phyloP scores from a whole-genome alignment of 306 rosid species.

The Rosa multiflora region DNA sequence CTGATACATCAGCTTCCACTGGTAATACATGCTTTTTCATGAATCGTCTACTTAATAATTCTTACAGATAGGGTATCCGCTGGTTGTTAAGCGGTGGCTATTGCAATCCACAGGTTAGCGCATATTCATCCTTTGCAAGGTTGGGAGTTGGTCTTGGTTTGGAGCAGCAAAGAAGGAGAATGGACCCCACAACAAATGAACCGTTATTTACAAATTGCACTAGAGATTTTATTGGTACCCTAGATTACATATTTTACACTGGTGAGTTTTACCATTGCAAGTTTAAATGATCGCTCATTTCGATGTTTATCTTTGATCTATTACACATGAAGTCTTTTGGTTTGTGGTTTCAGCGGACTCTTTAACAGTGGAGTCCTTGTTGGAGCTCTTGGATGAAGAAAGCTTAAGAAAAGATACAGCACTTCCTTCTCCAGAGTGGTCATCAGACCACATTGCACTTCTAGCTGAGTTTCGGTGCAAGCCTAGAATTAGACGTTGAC shows the following conservation, averaged over 20 bases:
- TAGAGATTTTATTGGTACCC: conserved; percentile 91
- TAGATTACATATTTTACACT: conserved; percentile 97
- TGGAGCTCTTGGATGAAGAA: conserved; percentile 97
- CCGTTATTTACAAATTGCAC: conserved; percentile 90
- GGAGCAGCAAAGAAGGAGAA: conserved; percentile 79
- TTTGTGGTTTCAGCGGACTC: conserved; percentile 79
- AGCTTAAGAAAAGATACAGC: conserved; percentile 97
- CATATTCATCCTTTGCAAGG: conserved; percentile 87
- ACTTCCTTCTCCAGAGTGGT: conserved; percentile 99
- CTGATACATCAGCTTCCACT: conserved; percentile 88
- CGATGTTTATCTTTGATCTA: neutral
- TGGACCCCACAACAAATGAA: conserved; percentile 78
- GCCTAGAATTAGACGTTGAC: conserved; percentile 82
- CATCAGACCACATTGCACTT: conserved; percentile 97
- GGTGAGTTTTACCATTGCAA: conserved; percentile 45
- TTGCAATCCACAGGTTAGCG: conserved; percentile 68
- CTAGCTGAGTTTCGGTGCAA: conserved; percentile 93
- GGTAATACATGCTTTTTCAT: conserved; percentile 47
- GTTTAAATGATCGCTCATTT: conserved; percentile 10
- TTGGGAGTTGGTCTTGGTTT: conserved; percentile 56
- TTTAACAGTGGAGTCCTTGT: conserved; percentile 79
- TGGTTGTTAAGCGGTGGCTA: conserved; percentile 10
- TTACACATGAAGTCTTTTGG: neutral
- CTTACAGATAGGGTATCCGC: conserved; percentile 9
- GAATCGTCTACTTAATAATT: neutral